A percentile compares a stretch with the other conserved stretches of the same genome.
These are phyloP conservation scores for Austroboletus festivus DNA, from an alignment of 768 basidiomycete species.

Conservation along the genomic window DNA sequence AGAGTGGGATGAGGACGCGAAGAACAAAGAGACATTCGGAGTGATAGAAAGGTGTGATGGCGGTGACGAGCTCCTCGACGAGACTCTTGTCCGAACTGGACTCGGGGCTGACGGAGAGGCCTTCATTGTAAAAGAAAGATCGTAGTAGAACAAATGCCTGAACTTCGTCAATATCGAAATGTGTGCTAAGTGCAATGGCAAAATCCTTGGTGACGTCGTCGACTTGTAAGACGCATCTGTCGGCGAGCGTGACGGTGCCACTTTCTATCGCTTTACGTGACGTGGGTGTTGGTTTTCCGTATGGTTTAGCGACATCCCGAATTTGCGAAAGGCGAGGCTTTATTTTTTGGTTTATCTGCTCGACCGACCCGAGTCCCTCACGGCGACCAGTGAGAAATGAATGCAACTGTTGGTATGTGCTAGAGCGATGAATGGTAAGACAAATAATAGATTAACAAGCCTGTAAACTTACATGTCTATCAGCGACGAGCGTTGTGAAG, in stretches of 20 bases:
- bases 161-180: conserved; percentile 76
- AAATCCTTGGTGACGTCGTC: conserved; percentile 71
- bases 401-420: conserved; percentile 66
- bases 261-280: conserved; percentile 66
- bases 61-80: conserved; percentile 44
- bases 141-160: conserved; percentile 73
- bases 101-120: conserved; percentile 51
- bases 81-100: conserved; percentile 40
- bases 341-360: conserved; percentile 59
- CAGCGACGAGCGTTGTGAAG: conserved; percentile 62
- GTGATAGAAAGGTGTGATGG: conserved; percentile 78
- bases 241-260: conserved; percentile 64
- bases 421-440: conserved; percentile 23
- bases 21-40: conserved; percentile 73
- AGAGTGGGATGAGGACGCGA: conserved; percentile 69
- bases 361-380: conserved; percentile 55
- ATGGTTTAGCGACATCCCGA: conserved; percentile 56
- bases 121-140: conserved; percentile 77
- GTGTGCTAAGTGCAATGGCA: conserved; percentile 65
- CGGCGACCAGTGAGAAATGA: conserved; percentile 53
- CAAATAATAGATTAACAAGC: not conserved
- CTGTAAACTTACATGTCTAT: conserved; percentile 55
- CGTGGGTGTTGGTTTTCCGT: conserved; percentile 63
- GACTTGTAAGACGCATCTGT: conserved; percentile 59
- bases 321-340: conserved; percentile 56